Conservation (phyloP, 768 basidiomycete species). For the Cystobasidium onofrii region DNA sequence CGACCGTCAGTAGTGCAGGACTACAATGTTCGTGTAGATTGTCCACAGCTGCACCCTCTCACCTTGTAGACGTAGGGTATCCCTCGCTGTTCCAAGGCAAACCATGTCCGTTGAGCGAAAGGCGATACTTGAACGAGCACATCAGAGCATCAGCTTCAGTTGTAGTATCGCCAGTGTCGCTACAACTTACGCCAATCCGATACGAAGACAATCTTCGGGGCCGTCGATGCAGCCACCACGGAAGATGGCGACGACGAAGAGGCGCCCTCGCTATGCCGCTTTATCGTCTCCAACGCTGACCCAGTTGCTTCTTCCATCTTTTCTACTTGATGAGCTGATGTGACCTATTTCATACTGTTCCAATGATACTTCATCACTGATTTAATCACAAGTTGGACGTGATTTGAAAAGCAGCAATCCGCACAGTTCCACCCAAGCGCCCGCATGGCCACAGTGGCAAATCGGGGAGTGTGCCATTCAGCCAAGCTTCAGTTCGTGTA, state of each 20-base stretch:
- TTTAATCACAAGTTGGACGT: no score
- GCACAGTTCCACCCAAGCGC: no score
- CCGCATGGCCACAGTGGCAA: no score
- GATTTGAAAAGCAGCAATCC: no score
- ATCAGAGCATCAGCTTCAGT: neutral
- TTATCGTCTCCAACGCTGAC: constrained; percentile 9
- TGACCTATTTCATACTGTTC: no score
- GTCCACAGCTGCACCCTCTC: no score
- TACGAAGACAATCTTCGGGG: neutral
- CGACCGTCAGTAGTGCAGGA: no score
- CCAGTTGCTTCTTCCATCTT: constrained; percentile 17
- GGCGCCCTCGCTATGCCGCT: neutral
- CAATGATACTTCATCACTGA: no score
- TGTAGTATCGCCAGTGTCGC: neutral
- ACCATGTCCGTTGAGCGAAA: constrained; percentile 25
- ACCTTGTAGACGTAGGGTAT: constrained; percentile 23
- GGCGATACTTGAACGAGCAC: constrained; percentile 14
- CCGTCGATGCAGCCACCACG: neutral
- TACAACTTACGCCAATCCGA: constrained; percentile 15
- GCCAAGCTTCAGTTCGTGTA: no score
- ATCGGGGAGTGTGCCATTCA: no score
- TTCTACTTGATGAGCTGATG: neutral
- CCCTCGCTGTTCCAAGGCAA: constrained; percentile 23
- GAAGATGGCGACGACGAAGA: neutral
- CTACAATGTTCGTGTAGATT: no score